Base-by-base conservation (phyloP, 75 land plant species). In the Selaginella tamariscina region DNA sequence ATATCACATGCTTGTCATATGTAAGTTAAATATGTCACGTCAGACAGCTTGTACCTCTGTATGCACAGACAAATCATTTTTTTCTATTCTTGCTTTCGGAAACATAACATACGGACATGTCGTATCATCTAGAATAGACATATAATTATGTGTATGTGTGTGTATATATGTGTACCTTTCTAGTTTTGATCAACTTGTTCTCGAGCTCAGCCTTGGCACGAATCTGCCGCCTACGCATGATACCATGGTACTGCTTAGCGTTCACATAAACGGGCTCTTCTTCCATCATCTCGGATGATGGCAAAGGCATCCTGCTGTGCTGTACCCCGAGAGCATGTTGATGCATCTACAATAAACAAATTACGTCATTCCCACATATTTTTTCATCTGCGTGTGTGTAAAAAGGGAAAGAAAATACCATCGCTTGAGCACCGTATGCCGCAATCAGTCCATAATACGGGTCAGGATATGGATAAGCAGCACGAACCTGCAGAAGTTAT, bases 161-260 rank as follows among this genome's bases (percentile, higher is more conserved):
- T 49, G 20, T 20, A 49, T 49, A 49, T 32, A 67, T 15, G 5
- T 31, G 2, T 70, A 86, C 92, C 84, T 86, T 88, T 71, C 92
- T 69, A 32, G 49, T 71, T 76, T 88, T 88, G 54, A 88, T 68
- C 9, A 80, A 55, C 67, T 88, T 88, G 65, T 75, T 88, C 67
- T 88, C 89, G 33, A 74, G 71, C 72, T 88, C 92, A 29, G 92
- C 92, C 66, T 88, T 88, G 31, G 92, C 92, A 54, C 92, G 88
- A 33, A 75, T 73, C 69, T 88, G 92, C 54, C 92, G 74, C 26
- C 92, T 78, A 66, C 89, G 68, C 59, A 88, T 49, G 28, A 88
- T 88, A 23, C 92, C 88, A 71, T 81, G 80, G 69, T 85, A 85
- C 66, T 87, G 88, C 65, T 85, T 82, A 30, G 89, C 87, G 77